Conservation (phyloP, 768 basidiomycete species). For the Phaffia tasmanica region DNA sequence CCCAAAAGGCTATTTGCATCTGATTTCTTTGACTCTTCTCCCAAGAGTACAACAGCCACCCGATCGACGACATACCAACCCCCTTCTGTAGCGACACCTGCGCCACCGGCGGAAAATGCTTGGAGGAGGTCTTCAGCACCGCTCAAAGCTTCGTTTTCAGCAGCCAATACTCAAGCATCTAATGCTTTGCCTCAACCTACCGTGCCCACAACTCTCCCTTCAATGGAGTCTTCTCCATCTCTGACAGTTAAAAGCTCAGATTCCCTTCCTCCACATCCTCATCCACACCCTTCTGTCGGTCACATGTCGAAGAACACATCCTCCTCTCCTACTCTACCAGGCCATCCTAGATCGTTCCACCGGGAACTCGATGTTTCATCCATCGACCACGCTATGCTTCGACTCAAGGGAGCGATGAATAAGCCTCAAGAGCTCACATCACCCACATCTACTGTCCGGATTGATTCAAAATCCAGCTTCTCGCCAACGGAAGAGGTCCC, state of each 20-base stretch:
- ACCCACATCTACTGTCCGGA: no score
- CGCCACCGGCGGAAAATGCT: no score
- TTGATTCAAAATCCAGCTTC: background rate
- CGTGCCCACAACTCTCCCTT: background rate
- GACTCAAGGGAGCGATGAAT: constrained; percentile 19
- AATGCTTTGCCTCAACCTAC: background rate
- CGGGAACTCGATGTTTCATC: background rate
- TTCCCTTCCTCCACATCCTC: background rate
- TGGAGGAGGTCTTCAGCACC: no score
- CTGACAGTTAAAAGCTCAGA: background rate
- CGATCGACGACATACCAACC: no score
- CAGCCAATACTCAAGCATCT: background rate
- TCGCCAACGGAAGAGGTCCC: background rate
- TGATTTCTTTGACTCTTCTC: constrained; percentile 4
- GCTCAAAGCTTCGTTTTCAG: no score
- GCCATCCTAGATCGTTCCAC: background rate
- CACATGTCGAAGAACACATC: background rate
- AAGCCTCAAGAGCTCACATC: background rate
- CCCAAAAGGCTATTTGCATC: background rate
- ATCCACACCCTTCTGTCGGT: background rate
- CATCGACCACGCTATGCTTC: constrained; percentile 20
- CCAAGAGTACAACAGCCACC: no score
- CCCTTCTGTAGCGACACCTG: no score
- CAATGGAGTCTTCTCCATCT: background rate
- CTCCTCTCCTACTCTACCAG: background rate